phyloP scores from a whole-genome alignment of 345 rosid species.

The Salix viminalis region DNA sequence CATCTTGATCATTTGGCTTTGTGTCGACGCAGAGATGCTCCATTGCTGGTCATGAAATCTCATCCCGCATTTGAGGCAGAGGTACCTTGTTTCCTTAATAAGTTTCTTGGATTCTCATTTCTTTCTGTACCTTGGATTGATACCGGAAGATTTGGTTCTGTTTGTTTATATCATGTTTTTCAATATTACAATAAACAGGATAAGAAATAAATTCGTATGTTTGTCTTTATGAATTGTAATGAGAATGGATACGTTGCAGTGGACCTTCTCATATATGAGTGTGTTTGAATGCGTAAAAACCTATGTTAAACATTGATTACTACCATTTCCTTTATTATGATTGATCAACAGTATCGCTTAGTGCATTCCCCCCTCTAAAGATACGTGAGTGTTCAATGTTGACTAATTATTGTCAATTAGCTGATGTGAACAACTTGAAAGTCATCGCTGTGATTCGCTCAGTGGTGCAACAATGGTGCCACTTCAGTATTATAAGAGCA shows the following conservation, averaged over 20 bases:
- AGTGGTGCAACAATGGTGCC: background rate
- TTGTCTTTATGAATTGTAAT: too few relatives aligned
- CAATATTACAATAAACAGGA: background rate
- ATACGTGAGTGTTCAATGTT: background rate
- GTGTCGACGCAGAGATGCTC: background rate
- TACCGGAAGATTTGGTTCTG: background rate
- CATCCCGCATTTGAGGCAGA: conserved; percentile 1
- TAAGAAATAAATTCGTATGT: background rate
- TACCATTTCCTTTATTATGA: background rate
- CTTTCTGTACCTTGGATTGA: background rate
- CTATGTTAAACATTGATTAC: background rate
- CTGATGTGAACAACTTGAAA: background rate
- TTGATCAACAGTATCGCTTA: background rate
- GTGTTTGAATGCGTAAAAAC: background rate
- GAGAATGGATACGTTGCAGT: too few relatives aligned
- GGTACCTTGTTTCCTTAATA: background rate
- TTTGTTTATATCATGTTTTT: background rate
- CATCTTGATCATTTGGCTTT: background rate
- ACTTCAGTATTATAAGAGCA: too few relatives aligned
- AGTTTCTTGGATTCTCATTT: background rate
- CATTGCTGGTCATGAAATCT: background rate
- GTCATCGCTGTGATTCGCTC: background rate
- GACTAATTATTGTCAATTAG: background rate
- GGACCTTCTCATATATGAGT: background rate
- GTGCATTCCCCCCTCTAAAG: background rate